Conservation (phyloP, 768 basidiomycete species). For the button mushroom (Agaricus bisporus) region DNA sequence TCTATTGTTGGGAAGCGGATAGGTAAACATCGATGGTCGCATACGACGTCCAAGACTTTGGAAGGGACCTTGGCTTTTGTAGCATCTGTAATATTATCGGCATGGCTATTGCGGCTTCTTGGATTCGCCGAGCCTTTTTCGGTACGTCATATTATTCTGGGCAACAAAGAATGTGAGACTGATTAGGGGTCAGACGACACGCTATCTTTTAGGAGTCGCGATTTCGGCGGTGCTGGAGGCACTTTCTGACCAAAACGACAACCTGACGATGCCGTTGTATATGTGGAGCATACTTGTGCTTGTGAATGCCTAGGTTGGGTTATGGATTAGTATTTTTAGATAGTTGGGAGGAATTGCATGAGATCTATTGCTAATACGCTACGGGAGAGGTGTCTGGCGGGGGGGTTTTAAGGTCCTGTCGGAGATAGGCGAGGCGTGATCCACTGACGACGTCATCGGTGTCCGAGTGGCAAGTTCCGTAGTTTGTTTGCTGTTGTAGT, state of each 20-base stretch:
- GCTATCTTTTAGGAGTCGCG: constrained; percentile 60
- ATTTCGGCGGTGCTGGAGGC: constrained; percentile 80
- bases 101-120: constrained; percentile 62
- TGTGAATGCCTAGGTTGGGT: constrained; percentile 21
- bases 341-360: neutral
- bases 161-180: neutral
- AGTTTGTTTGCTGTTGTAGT: constrained; percentile 7
- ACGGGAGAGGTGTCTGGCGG: neutral
- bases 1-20: constrained; percentile 87
- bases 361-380: neutral
- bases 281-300: constrained; percentile 87
- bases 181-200: constrained; percentile 40
- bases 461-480: constrained; percentile 22
- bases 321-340: too few species aligned
- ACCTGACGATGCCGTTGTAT: constrained; percentile 91
- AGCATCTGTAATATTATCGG: constrained; percentile 59
- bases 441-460: neutral
- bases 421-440: neutral
- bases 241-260: constrained; percentile 93
- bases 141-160: constrained; percentile 38
- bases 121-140: constrained; percentile 73
- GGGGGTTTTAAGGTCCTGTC: neutral
- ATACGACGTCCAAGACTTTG: constrained; percentile 78
- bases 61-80: constrained; percentile 88
- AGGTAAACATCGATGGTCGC: constrained; percentile 80